Base-by-base conservation (phyloP, 495 filamentous ascomycete species). In the Penicillium maclennaniae region DNA sequence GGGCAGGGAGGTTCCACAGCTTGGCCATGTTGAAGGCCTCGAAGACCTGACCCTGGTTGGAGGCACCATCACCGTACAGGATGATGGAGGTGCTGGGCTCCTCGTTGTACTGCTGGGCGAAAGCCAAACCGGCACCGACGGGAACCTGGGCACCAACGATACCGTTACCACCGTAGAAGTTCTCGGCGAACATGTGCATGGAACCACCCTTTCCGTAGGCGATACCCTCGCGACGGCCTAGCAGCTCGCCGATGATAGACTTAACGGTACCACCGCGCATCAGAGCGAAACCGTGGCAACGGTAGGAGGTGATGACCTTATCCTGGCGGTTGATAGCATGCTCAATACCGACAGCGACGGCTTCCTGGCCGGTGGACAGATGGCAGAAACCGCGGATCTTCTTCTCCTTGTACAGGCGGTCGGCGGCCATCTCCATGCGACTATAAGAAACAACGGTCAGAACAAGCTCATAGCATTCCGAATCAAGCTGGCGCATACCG, bases 11-110 rank as follows among this genome's bases (percentile, higher is more conserved):
- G 51, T 93, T 92, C 93, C 93, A 98, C 53, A 98, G 86, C 84
- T 97, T 97, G 43, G 93, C 93, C 93, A 98, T 98, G 85, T 98
- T 98, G 83, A 96, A 98, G 51, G 93, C 91, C 82, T 98, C 93
- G 67, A 98, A 98, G 54, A 98, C 95, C 75, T 98, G 93, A 60
- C 93, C 93, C 81, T 98, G 93, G 79, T 98, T 98, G 76, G 85
- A 86, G 53, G 93, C 93, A 77, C 93, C 93, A 63, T 98, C 93
- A 80, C 92, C 93, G 71, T 98, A 98, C 47, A 98, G 80, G 50
- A 90, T 83, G 58, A 98, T 81, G 50, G 88, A 89, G 45, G 88
- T 89, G 69, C 88, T 91, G 74, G 87, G 81, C 74, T 86, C 83
- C 62, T 81, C 83, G 70, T 83, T 85, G 79, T 98, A 98, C 75